Evolutionary conservation across 805 yeast species (phyloP).

Genomic region (Ogataea pini): DNA sequence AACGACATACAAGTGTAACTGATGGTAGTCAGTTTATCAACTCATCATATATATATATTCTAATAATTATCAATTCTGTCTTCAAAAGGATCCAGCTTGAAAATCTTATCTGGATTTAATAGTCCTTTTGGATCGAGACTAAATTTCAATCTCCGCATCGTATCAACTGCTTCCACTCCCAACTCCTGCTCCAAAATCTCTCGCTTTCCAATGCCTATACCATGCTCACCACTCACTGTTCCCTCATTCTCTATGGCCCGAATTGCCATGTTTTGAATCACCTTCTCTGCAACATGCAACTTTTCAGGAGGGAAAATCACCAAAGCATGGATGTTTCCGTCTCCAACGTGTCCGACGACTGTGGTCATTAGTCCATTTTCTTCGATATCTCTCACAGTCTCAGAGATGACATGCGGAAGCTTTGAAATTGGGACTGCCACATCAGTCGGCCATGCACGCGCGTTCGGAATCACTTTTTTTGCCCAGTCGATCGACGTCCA

Average conservation of each 20-base stretch:
- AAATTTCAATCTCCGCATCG: slow-evolving; percentile 71
- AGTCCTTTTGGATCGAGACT: slow-evolving; percentile 72
- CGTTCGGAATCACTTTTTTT: slow-evolving; percentile 40
- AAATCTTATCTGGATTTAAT: slow-evolving; percentile 77
- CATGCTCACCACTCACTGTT: slow-evolving; percentile 85
- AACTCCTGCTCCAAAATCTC: slow-evolving; percentile 59
- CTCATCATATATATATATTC: too few relatives aligned
- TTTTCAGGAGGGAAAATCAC: slow-evolving; percentile 57
- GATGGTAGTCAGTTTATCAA: too few relatives aligned
- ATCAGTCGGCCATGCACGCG: slow-evolving; percentile 69
- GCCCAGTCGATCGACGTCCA: slow-evolving; percentile 73
- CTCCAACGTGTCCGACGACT: slow-evolving; percentile 77
- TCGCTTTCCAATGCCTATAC: slow-evolving; percentile 79
- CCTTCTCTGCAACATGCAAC: slow-evolving; percentile 42
- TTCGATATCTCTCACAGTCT: slow-evolving; percentile 61
- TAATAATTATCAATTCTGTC: slow-evolving; percentile 14
- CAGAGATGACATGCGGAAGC: slow-evolving; percentile 59
- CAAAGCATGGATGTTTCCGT: slow-evolving; percentile 76
- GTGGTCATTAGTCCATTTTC: slow-evolving; percentile 53
- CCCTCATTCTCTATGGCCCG: slow-evolving; percentile 72
- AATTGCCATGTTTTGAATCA: slow-evolving; percentile 62
- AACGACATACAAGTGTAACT: too few relatives aligned
- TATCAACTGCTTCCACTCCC: slow-evolving; percentile 62
- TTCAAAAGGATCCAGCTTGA: slow-evolving; percentile 57
- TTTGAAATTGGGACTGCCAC: slow-evolving; percentile 78